Conservation (phyloP, 805 yeast genomes). For the Lipomyces kockii region DNA sequence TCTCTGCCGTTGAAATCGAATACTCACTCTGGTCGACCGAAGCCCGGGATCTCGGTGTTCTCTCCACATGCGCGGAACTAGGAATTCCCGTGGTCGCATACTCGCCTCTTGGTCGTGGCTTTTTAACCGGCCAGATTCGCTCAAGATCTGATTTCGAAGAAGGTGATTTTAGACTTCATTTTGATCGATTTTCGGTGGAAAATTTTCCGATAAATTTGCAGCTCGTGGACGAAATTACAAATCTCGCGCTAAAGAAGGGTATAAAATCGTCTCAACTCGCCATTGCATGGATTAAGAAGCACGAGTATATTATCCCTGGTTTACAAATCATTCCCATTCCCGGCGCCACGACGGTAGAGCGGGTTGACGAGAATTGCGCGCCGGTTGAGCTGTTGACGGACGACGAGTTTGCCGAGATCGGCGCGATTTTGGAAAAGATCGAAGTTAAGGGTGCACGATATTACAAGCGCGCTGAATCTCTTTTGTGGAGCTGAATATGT, state of each 20-base stretch:
- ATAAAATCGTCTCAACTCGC: conserved; percentile 69
- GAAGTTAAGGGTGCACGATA: conserved; percentile 64
- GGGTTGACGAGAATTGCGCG: conserved; percentile 64
- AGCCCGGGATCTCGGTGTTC: conserved; percentile 64
- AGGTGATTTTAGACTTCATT: conserved; percentile 58
- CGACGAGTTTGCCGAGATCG: conserved; percentile 60
- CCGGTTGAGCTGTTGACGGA: conserved; percentile 52
- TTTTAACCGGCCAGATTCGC: conserved; percentile 66
- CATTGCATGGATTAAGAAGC: conserved; percentile 64
- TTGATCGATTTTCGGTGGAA: conserved; percentile 66
- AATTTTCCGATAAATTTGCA: conserved; percentile 57
- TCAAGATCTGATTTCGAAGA: conserved; percentile 54
- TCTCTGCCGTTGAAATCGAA: conserved; percentile 78
- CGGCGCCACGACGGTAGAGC: conserved; percentile 60
- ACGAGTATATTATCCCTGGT: conserved; percentile 44
- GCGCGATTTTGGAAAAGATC: conserved; percentile 50
- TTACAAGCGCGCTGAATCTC: conserved; percentile 41
- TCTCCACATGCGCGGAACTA: conserved; percentile 60
- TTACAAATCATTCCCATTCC: conserved; percentile 79
- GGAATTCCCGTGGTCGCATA: conserved; percentile 77
- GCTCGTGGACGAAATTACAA: conserved; percentile 55
- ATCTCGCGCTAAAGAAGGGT: conserved; percentile 53
- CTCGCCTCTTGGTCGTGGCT: conserved; percentile 83
- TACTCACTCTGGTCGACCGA: conserved; percentile 70
- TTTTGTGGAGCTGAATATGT: conserved; percentile 22